Evolutionary conservation across 1,139 yeast species (phyloP).

Genomic region (Pichia kudriavzevii): DNA sequence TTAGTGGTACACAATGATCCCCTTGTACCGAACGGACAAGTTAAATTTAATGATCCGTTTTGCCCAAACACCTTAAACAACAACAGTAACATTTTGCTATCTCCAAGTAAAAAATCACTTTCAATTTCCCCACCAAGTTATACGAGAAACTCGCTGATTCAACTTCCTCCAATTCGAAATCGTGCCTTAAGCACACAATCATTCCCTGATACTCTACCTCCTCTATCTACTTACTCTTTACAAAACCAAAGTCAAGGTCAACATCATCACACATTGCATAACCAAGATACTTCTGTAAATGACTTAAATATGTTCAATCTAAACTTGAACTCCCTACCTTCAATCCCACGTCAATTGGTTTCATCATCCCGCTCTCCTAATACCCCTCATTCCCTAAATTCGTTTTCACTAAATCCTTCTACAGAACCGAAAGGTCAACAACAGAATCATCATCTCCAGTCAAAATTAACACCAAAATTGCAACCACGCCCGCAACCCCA

Average conservation of each 20-base stretch:
- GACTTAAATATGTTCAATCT: background rate
- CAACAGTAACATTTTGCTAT: background rate
- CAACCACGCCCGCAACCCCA: background rate
- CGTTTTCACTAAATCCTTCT: no score
- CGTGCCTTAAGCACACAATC: slow-evolving; percentile 1
- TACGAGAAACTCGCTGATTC: no score
- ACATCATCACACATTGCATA: background rate
- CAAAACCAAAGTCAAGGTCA: slow-evolving; percentile 7
- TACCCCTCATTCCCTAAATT: background rate
- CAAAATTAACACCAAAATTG: background rate
- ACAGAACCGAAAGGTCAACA: no score
- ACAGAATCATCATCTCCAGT: slow-evolving; percentile 3
- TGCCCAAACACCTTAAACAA: no score
- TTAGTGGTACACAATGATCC: no score
- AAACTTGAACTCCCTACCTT: slow-evolving; percentile 2
- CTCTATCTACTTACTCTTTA: slow-evolving; percentile 14
- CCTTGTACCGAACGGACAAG: no score
- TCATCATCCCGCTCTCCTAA: no score
- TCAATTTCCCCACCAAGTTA: slow-evolving; percentile 2
- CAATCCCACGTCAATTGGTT: slow-evolving; percentile 2
- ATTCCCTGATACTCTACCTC: slow-evolving; percentile 3
- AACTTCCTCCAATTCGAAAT: slow-evolving; percentile 9
- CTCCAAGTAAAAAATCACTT: background rate
- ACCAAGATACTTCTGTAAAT: background rate
- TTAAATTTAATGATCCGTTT: no score